Base-by-base conservation (phyloP, 2,329 filamentous ascomycete genomes). In the Shiraia sp. region DNA sequence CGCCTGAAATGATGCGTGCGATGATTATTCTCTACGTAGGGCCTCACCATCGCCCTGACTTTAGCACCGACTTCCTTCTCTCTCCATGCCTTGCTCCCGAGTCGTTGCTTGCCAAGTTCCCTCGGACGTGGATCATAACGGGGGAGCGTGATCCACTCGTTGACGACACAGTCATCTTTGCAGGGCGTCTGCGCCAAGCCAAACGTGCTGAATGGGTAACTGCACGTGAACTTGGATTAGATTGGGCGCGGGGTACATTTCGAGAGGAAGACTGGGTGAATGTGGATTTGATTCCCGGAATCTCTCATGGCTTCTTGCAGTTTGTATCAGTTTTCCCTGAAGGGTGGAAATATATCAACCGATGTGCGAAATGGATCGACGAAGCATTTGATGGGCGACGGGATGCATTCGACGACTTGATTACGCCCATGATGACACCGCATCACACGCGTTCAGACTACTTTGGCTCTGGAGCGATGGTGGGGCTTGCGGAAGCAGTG, bases 11-110 rank as follows among this genome's bases (percentile, higher is more conserved):
- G 90, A 96, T 97, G 87, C 87, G 93, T 23, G 90, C 91, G 50
- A 97, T 99, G 91, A 96, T 99, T 53, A 95, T 99, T 53, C 78
- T 99, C 3, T 99, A 99, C 67, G 88, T 99, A 40, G 93, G 93
- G 1, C 90, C 91, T 0, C 88, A 96, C 65, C 89, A 93, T 67
- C 86, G 91, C 1, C 93, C 93, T 0, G 90, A 97, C 65, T 97
- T 99, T 68, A 83, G 83, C 19, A 89, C 88, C 6, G 92, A 99
- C 68, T 96, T 90, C 65, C 80, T 96, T 0, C 81, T 99, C 2
- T 95, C 88, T 0, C 93, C 93, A 0, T 84, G 96, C 1, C 80
- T 96, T 0, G 91, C 93, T 0, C 93, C 93, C 0, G 92, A 96
- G 53, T 77, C 81, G 0, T 76, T 97, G 0, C 79, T 99, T 0